These are phyloP conservation scores for Hypoxylon fuscum DNA, from an alignment of 495 filamentous ascomycete genomes.

Conservation along the genomic window DNA sequence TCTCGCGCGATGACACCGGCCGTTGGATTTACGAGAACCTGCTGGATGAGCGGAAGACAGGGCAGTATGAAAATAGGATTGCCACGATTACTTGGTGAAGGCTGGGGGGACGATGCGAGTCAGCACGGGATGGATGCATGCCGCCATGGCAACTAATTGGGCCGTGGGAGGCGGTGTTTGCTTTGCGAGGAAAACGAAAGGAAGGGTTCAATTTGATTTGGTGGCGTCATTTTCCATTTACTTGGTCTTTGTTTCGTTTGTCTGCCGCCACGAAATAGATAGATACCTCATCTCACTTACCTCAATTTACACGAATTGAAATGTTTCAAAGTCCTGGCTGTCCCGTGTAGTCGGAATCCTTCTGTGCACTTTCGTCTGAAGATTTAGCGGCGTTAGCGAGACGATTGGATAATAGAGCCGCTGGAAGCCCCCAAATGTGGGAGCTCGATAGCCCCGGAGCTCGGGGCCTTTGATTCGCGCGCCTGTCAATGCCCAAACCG, in stretches of 20 bases:
- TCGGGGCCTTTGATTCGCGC: slow-evolving; percentile 2
- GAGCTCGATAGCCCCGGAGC: neutral
- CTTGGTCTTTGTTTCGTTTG: neutral
- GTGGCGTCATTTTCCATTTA: slow-evolving; percentile 17
- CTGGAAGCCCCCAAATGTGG: slow-evolving; percentile 2
- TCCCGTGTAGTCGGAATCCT: slow-evolving; percentile 16
- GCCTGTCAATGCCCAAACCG: slow-evolving; percentile 25
- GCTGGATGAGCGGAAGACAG: slow-evolving; percentile 5
- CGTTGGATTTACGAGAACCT: slow-evolving; percentile 50
- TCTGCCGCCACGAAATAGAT: neutral
- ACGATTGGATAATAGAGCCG: slow-evolving; percentile 9
- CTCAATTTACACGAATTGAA: neutral
- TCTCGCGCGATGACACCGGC: slow-evolving; percentile 53
- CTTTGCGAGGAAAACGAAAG: neutral
- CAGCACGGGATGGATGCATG: neutral
- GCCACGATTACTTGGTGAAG: slow-evolving; percentile 24
- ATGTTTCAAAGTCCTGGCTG: slow-evolving; percentile 23
- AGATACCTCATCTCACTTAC: neutral
- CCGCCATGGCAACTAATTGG: neutral
- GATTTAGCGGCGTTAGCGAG: slow-evolving; percentile 1
- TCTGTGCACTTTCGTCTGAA: slow-evolving; percentile 6
- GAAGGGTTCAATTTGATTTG: slow-evolving; percentile 3
- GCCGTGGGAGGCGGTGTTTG: slow-evolving; percentile 2
- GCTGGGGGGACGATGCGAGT: neutral
- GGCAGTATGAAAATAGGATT: slow-evolving; percentile 17